phyloP scores from a whole-genome alignment of 2,329 filamentous ascomycete species.

The Fusarium anthophilum region DNA sequence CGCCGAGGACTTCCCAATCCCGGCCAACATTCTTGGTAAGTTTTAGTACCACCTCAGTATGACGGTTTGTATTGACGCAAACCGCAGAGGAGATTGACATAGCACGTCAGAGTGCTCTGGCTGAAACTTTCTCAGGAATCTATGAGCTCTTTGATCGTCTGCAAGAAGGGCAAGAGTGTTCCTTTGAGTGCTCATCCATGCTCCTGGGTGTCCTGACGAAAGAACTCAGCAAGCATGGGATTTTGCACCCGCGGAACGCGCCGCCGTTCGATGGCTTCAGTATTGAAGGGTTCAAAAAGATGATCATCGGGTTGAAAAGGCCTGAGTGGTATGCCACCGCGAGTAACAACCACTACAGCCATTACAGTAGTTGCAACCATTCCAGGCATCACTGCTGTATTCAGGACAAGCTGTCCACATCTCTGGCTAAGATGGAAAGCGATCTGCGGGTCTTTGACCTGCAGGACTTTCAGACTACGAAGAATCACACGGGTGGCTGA shows the following conservation, averaged over 20 bases:
- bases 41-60: rapidly evolving
- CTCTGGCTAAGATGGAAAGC: not conserved
- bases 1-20: not conserved
- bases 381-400: not conserved
- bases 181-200: not conserved
- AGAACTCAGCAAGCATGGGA: not conserved
- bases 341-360: too few relatives aligned
- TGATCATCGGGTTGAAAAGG: rapidly evolving
- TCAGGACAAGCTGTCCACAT: rapidly evolving
- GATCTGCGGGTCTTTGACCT: not conserved
- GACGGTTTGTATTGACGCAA: rapidly evolving
- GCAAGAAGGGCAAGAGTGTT: rapidly evolving
- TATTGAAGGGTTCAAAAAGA: rapidly evolving
- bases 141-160: not conserved
- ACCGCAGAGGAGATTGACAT: rapidly evolving
- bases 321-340: rapidly evolving
- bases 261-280: not conserved
- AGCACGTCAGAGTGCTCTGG: not conserved
- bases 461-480: not conserved
- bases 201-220: not conserved
- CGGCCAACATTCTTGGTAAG: not conserved
- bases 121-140: not conserved
- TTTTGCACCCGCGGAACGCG: not conserved
- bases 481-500: rapidly evolving
- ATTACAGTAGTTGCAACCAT: too few relatives aligned